phyloP scores from a whole-genome alignment of 345 rosid species.

The Camelina neglecta region DNA sequence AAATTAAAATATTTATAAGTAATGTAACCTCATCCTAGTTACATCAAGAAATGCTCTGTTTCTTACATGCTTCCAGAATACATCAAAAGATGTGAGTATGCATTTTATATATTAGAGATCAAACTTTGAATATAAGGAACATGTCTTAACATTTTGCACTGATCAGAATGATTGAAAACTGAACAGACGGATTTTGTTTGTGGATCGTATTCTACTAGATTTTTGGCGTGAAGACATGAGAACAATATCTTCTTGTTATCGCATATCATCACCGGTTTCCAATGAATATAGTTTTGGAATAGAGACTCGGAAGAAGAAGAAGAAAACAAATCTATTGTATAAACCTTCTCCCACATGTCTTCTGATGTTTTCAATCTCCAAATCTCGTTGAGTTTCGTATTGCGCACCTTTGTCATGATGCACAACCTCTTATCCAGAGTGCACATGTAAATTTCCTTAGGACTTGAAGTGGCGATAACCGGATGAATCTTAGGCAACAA shows the following conservation, averaged over 20 bases:
- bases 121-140: conserved; percentile 16
- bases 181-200: background rate
- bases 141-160: background rate
- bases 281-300: background rate
- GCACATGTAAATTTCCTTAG: background rate
- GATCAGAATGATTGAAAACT: background rate
- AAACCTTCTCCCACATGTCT: conserved; percentile 11
- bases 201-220: background rate
- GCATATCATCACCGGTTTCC: background rate
- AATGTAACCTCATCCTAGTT: too few species aligned
- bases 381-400: background rate
- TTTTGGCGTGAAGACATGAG: background rate
- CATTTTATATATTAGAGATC: conserved; percentile 15
- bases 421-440: conserved; percentile 8
- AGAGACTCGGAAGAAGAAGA: background rate
- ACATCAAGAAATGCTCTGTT: background rate
- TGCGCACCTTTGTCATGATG: background rate
- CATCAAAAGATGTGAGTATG: background rate
- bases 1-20: too few species aligned
- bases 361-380: conserved; percentile 2
- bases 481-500: background rate
- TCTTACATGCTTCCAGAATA: background rate
- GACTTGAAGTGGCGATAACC: background rate
- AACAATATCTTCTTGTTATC: background rate
- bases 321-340: conserved; percentile 6